Evolutionary conservation across 371 early-diverging fungal species (phyloP).

Genomic region (Actinomortierella ambigua): DNA sequence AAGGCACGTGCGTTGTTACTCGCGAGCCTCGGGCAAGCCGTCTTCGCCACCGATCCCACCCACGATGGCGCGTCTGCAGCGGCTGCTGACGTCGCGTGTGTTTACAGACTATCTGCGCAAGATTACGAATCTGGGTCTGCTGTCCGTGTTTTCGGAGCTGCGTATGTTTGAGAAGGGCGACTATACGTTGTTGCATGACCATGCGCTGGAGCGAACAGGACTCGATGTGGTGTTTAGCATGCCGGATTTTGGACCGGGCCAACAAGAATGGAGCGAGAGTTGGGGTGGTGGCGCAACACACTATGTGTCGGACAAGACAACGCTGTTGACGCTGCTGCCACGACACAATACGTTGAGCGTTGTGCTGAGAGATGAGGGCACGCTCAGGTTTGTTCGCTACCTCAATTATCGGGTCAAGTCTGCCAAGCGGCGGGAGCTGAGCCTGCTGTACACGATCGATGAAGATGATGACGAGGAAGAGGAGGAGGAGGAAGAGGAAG

Average conservation of each 20-base stretch:
- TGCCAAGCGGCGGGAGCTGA: constrained; percentile 35
- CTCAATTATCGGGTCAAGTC: constrained; percentile 49
- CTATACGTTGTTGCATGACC: constrained; percentile 66
- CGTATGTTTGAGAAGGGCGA: constrained; percentile 57
- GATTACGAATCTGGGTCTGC: constrained; percentile 42
- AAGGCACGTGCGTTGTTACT: constrained; percentile 48
- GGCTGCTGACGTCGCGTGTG: constrained; percentile 47
- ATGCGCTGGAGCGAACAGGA: constrained; percentile 56
- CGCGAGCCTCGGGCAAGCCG: constrained; percentile 24
- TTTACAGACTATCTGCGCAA: constrained; percentile 48
- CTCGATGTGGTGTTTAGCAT: constrained; percentile 59
- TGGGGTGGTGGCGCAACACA: constrained; percentile 58
- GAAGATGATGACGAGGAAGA: constrained; percentile 38
- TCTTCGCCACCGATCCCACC: constrained; percentile 13
- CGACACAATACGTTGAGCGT: constrained; percentile 55
- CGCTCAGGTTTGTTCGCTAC: constrained; percentile 59
- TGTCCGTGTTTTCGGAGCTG: constrained; percentile 40
- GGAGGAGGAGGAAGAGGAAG: constrained; percentile 17
- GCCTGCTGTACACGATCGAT: constrained; percentile 26
- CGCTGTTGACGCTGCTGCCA: constrained; percentile 55
- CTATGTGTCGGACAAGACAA: constrained; percentile 61
- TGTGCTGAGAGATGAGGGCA: constrained; percentile 57
- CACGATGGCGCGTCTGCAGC: constrained; percentile 16
- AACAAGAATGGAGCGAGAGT: constrained; percentile 49
- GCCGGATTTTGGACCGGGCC: constrained; percentile 8